Base-by-base conservation (phyloP, 495 filamentous ascomycete species). In the Platismatia glauca region DNA sequence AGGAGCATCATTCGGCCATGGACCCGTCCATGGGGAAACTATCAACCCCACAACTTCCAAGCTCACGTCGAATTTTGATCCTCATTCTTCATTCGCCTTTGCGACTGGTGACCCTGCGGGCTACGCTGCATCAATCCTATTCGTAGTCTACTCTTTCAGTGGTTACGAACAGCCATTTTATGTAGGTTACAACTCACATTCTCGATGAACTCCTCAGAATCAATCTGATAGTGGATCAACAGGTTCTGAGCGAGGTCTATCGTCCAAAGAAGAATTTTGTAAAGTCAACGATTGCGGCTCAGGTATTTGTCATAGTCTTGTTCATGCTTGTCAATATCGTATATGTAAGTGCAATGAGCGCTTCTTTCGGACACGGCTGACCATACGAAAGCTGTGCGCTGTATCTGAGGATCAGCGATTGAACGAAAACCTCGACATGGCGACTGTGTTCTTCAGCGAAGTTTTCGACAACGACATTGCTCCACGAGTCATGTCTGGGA, bases 301-400 rank as follows among this genome's bases (percentile, higher is more conserved):
- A 79, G 9, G 39, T 29, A 3, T 48, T 79, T 12, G 64, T 76
- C 8, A 56, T 59, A 7, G n/a, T 73, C 13, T 64, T 80, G 1
- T 81, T 75, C 64, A 71, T 79, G 34, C 59, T 78, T 0, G 71
- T 76, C 12, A 81, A 80, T 55, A 66, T 81, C 55, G 66, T 70
- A 64, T 83, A 81, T 59, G 75, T 78, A 64, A 62, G 75, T 59
- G 33, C 35, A 63, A n/a, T 61, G 50, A 3, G 31, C 64, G 60
- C 41, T 61, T 67, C 44, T n/a, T 59, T 44, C 60, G 61, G 18
- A 39, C 12, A 35, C 31, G 18, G 11, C 38, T 44, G 44, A 22
- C 38, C 11, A 39, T 34, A n/a, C 8, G 15, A n/a, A 55, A 70
- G 68, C 44, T 65, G 6, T 71, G 66, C 53, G 61, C 62, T 7